Evolutionary conservation across 192 early-diverging fungal genomes (phyloP).

Genomic region (Coemansia sp.): DNA sequence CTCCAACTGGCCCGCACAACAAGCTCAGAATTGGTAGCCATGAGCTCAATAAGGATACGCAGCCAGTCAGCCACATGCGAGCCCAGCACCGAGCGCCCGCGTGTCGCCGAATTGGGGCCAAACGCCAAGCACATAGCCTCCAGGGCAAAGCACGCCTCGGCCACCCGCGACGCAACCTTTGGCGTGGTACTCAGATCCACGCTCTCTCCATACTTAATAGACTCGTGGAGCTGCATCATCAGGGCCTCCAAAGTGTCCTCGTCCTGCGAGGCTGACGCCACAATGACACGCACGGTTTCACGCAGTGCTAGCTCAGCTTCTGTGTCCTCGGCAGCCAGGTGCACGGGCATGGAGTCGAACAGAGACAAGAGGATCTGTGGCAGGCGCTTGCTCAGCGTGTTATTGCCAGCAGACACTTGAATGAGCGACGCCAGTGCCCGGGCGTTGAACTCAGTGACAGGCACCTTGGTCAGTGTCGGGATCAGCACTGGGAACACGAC

Average conservation of each 20-base stretch:
- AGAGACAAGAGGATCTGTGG: constrained; percentile 77
- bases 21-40: constrained; percentile 57
- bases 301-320: constrained; percentile 65
- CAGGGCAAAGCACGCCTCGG: constrained; percentile 47
- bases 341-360: constrained; percentile 70
- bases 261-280: constrained; percentile 71
- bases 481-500: constrained; percentile 98
- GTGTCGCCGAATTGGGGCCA: constrained; percentile 37
- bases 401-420: constrained; percentile 75
- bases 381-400: constrained; percentile 72
- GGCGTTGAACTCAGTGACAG: constrained; percentile 91
- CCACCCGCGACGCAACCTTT: constrained; percentile 29
- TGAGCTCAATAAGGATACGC: constrained; percentile 66
- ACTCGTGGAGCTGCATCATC: constrained; percentile 76
- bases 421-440: constrained; percentile 85
- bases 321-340: constrained; percentile 55
- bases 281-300: constrained; percentile 69
- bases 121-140: constrained; percentile 42
- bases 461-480: constrained; percentile 84
- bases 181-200: constrained; percentile 15
- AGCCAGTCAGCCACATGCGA: constrained; percentile 81
- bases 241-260: constrained; percentile 78
- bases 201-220: constrained; percentile 58
- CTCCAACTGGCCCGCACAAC: constrained; percentile 74
- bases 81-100: constrained; percentile 49